A percentile compares a stretch with the other conserved stretches of the same genome.
Evolutionary conservation across 2,329 filamentous ascomycete species (phyloP).

Genomic region (Macrophomina phaseolina): DNA sequence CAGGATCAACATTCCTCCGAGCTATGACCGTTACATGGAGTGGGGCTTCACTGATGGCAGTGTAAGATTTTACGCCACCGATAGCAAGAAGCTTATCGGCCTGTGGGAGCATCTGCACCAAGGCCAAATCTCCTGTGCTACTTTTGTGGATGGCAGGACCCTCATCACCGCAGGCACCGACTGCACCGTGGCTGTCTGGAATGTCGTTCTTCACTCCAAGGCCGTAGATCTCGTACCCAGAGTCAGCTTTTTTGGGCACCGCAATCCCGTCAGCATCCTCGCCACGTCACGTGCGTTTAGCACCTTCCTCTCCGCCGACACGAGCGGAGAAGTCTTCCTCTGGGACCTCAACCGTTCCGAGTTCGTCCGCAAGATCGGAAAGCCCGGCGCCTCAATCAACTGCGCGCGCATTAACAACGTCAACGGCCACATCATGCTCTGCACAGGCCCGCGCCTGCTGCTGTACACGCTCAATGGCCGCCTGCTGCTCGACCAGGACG

Average conservation of each 20-base stretch:
- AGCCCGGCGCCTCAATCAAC: slow-evolving; percentile 53
- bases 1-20: slow-evolving; percentile 82
- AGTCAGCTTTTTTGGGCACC: slow-evolving; percentile 88
- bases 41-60: slow-evolving; percentile 96
- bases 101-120: slow-evolving; percentile 94
- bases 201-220: slow-evolving; percentile 67
- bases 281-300: slow-evolving; percentile 88
- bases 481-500: slow-evolving; percentile 78
- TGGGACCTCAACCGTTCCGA: slow-evolving; percentile 94
- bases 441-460: slow-evolving; percentile 74
- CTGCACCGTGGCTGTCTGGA: slow-evolving; percentile 87
- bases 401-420: slow-evolving; percentile 89
- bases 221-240: slow-evolving; percentile 77
- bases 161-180: slow-evolving; percentile 92
- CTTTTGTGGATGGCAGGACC: slow-evolving; percentile 88
- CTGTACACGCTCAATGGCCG: slow-evolving; percentile 90
- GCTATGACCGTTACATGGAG: slow-evolving; percentile 89
- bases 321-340: slow-evolving; percentile 81
- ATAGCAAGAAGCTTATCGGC: slow-evolving; percentile 81
- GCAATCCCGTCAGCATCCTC: slow-evolving; percentile 78
- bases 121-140: slow-evolving; percentile 81
- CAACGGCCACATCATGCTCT: slow-evolving; percentile 86
- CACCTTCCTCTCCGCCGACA: slow-evolving; percentile 81
- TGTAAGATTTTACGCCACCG: slow-evolving; percentile 86
- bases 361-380: slow-evolving; percentile 67